Conservation (phyloP, 2,329 filamentous ascomycete genomes). For the Fusarium albosuccineum region DNA sequence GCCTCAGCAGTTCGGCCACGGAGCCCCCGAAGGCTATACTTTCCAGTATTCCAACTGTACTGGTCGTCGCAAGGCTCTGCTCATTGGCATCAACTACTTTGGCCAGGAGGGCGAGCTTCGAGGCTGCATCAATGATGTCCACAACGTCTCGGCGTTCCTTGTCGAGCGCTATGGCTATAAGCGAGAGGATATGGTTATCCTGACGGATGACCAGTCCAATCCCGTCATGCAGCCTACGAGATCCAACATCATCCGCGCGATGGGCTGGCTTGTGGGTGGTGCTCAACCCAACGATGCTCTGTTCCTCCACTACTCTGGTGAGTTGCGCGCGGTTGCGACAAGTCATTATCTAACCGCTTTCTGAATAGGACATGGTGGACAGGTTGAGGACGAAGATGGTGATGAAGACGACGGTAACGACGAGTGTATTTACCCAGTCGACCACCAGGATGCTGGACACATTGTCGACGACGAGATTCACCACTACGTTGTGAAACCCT, state of each 20-base stretch:
- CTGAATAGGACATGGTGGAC: conserved; percentile 76
- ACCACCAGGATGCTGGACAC: conserved; percentile 76
- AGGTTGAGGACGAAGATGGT: conserved; percentile 78
- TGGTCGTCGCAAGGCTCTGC: conserved; percentile 77
- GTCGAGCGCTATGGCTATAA: conserved; percentile 77
- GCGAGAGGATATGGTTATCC: conserved; percentile 82
- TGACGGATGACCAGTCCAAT: conserved; percentile 81
- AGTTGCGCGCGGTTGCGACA: conserved; percentile 25
- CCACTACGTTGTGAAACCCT: conserved; percentile 78
- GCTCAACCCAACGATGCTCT: conserved; percentile 81
- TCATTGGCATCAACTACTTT: conserved; percentile 88
- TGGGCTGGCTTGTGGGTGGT: conserved; percentile 80
- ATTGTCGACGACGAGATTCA: conserved; percentile 87
- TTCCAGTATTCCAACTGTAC: conserved; percentile 84
- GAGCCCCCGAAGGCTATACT: conserved; percentile 75
- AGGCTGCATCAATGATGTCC: conserved; percentile 85
- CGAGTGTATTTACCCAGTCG: conserved; percentile 84
- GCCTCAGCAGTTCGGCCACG: conserved; percentile 73
- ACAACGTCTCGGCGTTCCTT: conserved; percentile 80
- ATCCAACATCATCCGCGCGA: conserved; percentile 78
- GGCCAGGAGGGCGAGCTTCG: conserved; percentile 77
- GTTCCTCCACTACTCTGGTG: conserved; percentile 82
- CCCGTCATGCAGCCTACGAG: conserved; percentile 80
- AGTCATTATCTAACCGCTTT: conserved; percentile 10
- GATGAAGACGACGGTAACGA: conserved; percentile 84